Percentiles rank a stretch among this genome's conserved stretches.
phyloP scores from a whole-genome alignment of 2,329 filamentous ascomycete species.

The Aureobasidium mangrovei region DNA sequence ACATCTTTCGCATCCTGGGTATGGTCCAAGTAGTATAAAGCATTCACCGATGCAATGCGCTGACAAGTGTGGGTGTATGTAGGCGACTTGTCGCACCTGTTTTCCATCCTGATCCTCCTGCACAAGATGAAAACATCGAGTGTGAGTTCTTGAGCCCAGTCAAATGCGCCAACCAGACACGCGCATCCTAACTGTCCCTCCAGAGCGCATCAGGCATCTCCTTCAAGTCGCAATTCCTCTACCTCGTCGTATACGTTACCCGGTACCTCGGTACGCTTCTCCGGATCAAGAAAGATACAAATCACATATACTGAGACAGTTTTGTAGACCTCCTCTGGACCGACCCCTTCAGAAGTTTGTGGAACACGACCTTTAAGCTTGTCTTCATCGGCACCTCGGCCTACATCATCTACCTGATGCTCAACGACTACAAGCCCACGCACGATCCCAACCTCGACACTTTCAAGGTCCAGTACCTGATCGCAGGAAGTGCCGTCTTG shows the following conservation, averaged over 20 bases:
- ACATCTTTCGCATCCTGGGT: slow-evolving; percentile 62
- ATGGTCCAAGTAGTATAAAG: slow-evolving; percentile 23
- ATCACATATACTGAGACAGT: slow-evolving; percentile 34
- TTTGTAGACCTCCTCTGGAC: slow-evolving; percentile 65
- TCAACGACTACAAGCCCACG: slow-evolving; percentile 92
- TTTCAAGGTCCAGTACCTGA: slow-evolving; percentile 90
- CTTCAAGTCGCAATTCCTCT: slow-evolving; percentile 96
- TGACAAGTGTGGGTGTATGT: slow-evolving; percentile 15
- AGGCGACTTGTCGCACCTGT: slow-evolving; percentile 94
- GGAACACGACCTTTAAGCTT: slow-evolving; percentile 94
- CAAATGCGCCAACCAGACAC: background rate
- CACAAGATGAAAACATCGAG: slow-evolving; percentile 90
- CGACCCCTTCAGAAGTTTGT: slow-evolving; percentile 52
- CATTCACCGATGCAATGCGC: slow-evolving; percentile 9
- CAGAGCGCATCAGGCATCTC: slow-evolving; percentile 96
- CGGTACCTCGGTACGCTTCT: slow-evolving; percentile 58
- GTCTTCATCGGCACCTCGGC: slow-evolving; percentile 83
- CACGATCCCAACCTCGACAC: slow-evolving; percentile 96
- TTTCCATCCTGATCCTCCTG: slow-evolving; percentile 87
- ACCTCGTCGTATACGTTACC: slow-evolving; percentile 87
- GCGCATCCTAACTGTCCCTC: background rate
- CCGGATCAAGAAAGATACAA: background rate
- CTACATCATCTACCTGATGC: slow-evolving; percentile 97
- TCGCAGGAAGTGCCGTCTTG: slow-evolving; percentile 69
- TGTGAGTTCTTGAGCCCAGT: slow-evolving; percentile 46